phyloP scores from a whole-genome alignment of 2,329 filamentous ascomycete genomes.

The Microdochium bolleyi region DNA sequence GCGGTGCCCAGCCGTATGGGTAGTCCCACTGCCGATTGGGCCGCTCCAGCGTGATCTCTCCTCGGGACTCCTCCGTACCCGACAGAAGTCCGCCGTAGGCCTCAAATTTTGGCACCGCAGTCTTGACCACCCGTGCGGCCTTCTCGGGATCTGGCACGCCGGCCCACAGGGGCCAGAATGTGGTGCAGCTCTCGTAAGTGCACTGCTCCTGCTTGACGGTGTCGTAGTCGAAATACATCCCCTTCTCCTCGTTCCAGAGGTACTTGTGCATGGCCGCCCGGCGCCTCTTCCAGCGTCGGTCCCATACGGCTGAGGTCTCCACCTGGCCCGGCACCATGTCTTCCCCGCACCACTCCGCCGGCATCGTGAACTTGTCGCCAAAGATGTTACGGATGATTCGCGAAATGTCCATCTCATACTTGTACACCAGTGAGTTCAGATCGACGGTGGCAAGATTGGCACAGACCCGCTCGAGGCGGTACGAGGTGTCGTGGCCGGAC shows the following conservation, averaged over 20 bases:
- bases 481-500: constrained; percentile 93
- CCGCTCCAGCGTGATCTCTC: constrained; percentile 67
- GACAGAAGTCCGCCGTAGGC: constrained; percentile 80
- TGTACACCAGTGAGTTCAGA: constrained; percentile 89
- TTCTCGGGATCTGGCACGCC: constrained; percentile 79
- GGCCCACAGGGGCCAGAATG: constrained; percentile 97
- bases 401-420: constrained; percentile 92
- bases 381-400: constrained; percentile 80
- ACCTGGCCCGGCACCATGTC: constrained; percentile 59
- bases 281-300: constrained; percentile 76
- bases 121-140: constrained; percentile 73
- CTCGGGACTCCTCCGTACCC: constrained; percentile 83
- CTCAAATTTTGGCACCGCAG: constrained; percentile 81
- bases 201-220: constrained; percentile 73
- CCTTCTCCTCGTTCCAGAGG: constrained; percentile 84
- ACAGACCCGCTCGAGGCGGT: constrained; percentile 81
- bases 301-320: constrained; percentile 83
- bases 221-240: constrained; percentile 98
- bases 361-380: constrained; percentile 73
- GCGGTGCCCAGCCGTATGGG: constrained; percentile 95
- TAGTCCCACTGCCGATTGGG: constrained; percentile 98
- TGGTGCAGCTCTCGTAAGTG: constrained; percentile 84
- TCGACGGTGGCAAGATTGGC: constrained; percentile 90
- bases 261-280: constrained; percentile 86
- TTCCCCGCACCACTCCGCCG: constrained; percentile 69